phyloP scores from a whole-genome alignment of 345 rosid species.

The Stellera chamaejasme region DNA sequence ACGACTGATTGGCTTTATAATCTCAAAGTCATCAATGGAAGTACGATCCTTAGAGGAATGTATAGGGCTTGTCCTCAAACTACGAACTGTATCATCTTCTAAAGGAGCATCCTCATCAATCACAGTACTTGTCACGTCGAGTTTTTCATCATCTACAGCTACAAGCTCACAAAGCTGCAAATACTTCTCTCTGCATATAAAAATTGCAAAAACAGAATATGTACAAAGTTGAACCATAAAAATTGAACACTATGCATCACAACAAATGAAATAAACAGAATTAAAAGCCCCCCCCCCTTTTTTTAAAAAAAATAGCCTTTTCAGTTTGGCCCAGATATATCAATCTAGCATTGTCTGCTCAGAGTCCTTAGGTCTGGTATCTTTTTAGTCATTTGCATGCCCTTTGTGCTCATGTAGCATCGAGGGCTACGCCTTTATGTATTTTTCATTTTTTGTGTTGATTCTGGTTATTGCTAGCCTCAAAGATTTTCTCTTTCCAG shows the following conservation, averaged over 20 bases:
- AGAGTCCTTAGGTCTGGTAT: too few relatives aligned
- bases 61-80: constrained; percentile 91
- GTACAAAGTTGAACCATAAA: neutral
- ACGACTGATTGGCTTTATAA: constrained; percentile 98
- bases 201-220: neutral
- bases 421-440: too few relatives aligned
- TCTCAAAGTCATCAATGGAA: constrained; percentile 95
- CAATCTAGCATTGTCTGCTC: neutral
- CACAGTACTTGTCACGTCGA: constrained; percentile 76
- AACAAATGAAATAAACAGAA: neutral
- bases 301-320: neutral
- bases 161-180: constrained; percentile 90
- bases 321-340: constrained; percentile 1
- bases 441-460: too few relatives aligned
- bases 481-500: too few relatives aligned
- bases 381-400: too few relatives aligned
- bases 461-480: too few relatives aligned
- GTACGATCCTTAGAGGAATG: constrained; percentile 92
- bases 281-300: too few relatives aligned
- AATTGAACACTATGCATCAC: constrained; percentile 5
- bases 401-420: too few relatives aligned
- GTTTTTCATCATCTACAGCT: constrained; percentile 69
- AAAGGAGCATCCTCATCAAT: constrained; percentile 94
- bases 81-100: constrained; percentile 93
- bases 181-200: constrained; percentile 76